These are phyloP conservation scores for Claviceps digitariae DNA, from an alignment of 2,329 filamentous ascomycete species.

Conservation along the genomic window DNA sequence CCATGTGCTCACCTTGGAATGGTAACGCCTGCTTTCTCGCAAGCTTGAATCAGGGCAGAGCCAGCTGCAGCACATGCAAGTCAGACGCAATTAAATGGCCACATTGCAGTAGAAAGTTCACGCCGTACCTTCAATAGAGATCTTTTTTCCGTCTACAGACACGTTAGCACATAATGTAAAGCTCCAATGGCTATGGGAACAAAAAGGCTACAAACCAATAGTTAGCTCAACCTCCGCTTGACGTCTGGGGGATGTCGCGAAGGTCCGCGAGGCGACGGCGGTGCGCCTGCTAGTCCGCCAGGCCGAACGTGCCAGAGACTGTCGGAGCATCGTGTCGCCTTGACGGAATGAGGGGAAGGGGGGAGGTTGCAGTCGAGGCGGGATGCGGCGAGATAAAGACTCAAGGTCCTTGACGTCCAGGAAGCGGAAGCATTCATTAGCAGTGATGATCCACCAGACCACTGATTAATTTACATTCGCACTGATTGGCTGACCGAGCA, in stretches of 20 bases:
- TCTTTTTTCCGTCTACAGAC: slow-evolving; percentile 79
- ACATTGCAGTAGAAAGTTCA: slow-evolving; percentile 5
- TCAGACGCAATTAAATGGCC: slow-evolving; percentile 19
- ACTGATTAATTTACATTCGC: slow-evolving; percentile 30
- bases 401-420: slow-evolving; percentile 27
- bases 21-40: slow-evolving; percentile 88
- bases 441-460: slow-evolving; percentile 15
- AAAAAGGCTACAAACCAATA: slow-evolving; percentile 47
- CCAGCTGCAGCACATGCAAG: slow-evolving; percentile 49
- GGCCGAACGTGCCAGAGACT: slow-evolving; percentile 54
- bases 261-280: slow-evolving; percentile 55
- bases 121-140: slow-evolving; percentile 84
- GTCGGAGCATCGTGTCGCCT: slow-evolving; percentile 56
- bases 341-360: slow-evolving; percentile 33
- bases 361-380: slow-evolving; percentile 20
- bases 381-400: slow-evolving; percentile 22
- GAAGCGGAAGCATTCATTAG: slow-evolving; percentile 20
- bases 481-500: slow-evolving; percentile 24
- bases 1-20: slow-evolving; percentile 55
- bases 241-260: slow-evolving; percentile 66
- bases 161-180: slow-evolving; percentile 17
- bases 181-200: slow-evolving; percentile 17
- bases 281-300: slow-evolving; percentile 49
- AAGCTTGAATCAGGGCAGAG: slow-evolving; percentile 95
- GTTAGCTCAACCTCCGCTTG: slow-evolving; percentile 93